A percentile compares a stretch with the other conserved stretches of the same genome.
phyloP scores from a whole-genome alignment of 2,329 filamentous ascomycete species.

The Cytospora paraplurivora region DNA sequence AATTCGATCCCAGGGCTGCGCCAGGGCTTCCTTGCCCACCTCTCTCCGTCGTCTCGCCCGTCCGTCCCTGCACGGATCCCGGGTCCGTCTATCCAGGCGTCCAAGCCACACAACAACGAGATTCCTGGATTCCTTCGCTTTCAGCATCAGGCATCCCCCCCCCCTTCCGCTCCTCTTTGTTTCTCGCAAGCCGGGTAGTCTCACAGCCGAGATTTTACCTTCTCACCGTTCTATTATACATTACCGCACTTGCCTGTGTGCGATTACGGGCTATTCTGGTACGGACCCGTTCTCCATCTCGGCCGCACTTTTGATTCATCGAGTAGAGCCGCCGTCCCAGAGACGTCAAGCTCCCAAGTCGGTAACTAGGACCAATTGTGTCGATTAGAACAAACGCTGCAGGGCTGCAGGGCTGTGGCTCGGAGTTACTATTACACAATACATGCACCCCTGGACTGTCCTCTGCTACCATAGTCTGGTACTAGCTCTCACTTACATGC shows the following conservation, averaged over 20 bases:
- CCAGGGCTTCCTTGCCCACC: background rate
- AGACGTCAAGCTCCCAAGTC: background rate
- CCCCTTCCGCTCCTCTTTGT: background rate
- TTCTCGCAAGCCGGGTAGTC: background rate
- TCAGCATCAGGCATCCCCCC: conserved; percentile 10
- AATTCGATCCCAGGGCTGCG: background rate
- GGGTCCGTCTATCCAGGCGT: background rate
- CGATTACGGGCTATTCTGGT: background rate
- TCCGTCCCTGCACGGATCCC: background rate
- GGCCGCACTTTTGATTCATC: background rate
- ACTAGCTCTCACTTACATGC: background rate
- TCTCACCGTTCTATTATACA: too few relatives aligned
- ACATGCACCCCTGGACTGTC: background rate
- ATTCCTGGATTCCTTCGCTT: conserved; percentile 2
- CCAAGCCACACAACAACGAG: conserved; percentile 11
- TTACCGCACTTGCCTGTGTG: background rate
- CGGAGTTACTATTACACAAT: background rate
- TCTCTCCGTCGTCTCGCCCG: conserved; percentile 2
- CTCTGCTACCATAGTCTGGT: background rate
- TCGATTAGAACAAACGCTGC: background rate
- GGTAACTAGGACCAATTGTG: background rate
- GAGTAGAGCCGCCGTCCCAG: background rate
- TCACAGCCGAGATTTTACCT: background rate
- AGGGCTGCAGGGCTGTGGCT: background rate
- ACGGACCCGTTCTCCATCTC: background rate